Conservation (phyloP, 768 basidiomycete species). For the Lyophyllum decastes region DNA sequence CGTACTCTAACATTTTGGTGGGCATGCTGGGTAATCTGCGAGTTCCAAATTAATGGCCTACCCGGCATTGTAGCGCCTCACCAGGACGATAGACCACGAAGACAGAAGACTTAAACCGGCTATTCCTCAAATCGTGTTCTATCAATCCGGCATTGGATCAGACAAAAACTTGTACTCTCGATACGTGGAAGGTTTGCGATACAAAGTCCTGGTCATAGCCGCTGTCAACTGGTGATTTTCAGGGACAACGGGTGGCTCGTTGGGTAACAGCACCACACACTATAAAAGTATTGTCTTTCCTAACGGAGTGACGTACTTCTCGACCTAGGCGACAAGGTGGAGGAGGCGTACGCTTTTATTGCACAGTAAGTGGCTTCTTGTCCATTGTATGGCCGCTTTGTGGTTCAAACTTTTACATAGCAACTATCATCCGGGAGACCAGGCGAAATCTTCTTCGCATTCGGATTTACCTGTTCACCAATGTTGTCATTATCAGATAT, state of each 20-base stretch:
- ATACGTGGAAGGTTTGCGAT: slow-evolving; percentile 55
- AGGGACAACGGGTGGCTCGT: slow-evolving; percentile 66
- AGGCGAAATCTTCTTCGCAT: slow-evolving; percentile 39
- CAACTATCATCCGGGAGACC: slow-evolving; percentile 72
- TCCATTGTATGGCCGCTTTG: no score
- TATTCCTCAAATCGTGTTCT: slow-evolving; percentile 65
- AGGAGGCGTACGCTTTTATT: slow-evolving; percentile 81
- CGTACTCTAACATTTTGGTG: slow-evolving; percentile 60
- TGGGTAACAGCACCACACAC: slow-evolving; percentile 43
- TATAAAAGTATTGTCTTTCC: not conserved
- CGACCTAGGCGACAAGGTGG: slow-evolving; percentile 63
- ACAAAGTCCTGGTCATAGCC: not conserved
- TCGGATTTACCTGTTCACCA: not conserved
- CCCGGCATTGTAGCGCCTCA: slow-evolving; percentile 43
- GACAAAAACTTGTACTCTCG: slow-evolving; percentile 58
- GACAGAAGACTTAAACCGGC: slow-evolving; percentile 42
- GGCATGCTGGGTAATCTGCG: slow-evolving; percentile 12
- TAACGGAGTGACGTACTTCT: not conserved
- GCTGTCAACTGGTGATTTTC: slow-evolving; percentile 1
- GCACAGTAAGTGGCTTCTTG: slow-evolving; percentile 59
- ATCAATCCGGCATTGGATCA: slow-evolving; percentile 63
- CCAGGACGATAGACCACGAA: slow-evolving; percentile 51
- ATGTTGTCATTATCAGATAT: slow-evolving; percentile 48
- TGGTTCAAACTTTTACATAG: slow-evolving; percentile 31
- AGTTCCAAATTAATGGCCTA: not conserved